A percentile compares a stretch with the other conserved stretches of the same genome.
Evolutionary conservation across 2,329 filamentous ascomycete species (phyloP).

Genomic region (Sclerotinia sclerotiorum): DNA sequence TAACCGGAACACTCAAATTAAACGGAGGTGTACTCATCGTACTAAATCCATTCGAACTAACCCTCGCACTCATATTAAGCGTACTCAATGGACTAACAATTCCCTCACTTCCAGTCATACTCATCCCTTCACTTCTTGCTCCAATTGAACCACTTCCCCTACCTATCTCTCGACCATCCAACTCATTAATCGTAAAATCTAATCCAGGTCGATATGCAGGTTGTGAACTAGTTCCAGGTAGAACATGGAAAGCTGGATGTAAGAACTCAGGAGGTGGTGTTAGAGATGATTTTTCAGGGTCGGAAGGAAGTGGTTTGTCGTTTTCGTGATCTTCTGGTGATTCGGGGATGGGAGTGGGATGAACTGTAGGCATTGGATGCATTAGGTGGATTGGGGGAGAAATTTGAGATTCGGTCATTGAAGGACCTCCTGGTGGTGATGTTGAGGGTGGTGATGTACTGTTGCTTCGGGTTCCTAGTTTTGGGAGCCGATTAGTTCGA

Average conservation of each 20-base stretch:
- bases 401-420: neutral
- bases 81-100: conserved; percentile 6
- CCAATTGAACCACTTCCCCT: neutral
- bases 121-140: neutral
- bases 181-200: conserved; percentile 11
- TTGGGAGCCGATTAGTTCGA: neutral
- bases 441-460: neutral
- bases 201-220: neutral
- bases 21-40: neutral
- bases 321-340: neutral
- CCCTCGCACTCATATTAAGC: neutral
- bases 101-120: neutral
- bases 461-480: neutral
- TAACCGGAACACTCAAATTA: neutral
- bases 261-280: conserved; percentile 9
- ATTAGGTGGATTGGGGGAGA: neutral
- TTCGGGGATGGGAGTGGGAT: neutral
- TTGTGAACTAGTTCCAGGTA: neutral
- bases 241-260: conserved; percentile 14
- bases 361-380: neutral
- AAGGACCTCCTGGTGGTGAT: neutral
- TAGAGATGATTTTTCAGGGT: conserved; percentile 18
- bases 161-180: conserved; percentile 1
- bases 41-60: neutral
- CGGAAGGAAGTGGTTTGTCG: neutral